A percentile compares a stretch with the other conserved stretches of the same genome.
phyloP scores from a whole-genome alignment of 495 filamentous ascomycete species.

The Trichoderma gamsii region DNA sequence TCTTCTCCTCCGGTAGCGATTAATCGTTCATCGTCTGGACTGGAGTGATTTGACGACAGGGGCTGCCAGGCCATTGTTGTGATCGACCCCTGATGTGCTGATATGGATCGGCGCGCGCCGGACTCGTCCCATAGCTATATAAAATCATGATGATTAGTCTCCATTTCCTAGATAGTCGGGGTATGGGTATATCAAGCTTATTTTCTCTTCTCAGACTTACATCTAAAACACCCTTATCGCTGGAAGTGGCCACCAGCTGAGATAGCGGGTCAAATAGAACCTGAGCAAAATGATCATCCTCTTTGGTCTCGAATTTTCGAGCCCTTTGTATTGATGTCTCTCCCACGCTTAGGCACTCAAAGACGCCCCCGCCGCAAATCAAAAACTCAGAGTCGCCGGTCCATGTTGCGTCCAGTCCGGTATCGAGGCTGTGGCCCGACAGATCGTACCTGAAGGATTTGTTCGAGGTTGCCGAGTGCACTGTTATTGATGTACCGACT shows the following conservation, averaged over 20 bases:
- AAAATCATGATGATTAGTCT: slow-evolving; percentile 18
- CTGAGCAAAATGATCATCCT: slow-evolving; percentile 39
- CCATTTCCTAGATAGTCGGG: not conserved
- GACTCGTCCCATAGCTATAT: slow-evolving; percentile 45
- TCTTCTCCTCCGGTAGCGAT: slow-evolving; percentile 53
- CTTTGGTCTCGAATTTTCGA: slow-evolving; percentile 35
- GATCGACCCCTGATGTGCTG: slow-evolving; percentile 44
- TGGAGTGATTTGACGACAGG: slow-evolving; percentile 22
- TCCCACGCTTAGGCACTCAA: slow-evolving; percentile 36
- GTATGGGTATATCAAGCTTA: not conserved
- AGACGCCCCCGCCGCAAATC: slow-evolving; percentile 50
- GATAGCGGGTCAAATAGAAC: slow-evolving; percentile 44
- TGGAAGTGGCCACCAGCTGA: slow-evolving; percentile 42
- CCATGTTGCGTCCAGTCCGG: slow-evolving; percentile 55
- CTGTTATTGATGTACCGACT: slow-evolving; percentile 41
- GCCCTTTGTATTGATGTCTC: slow-evolving; percentile 34
- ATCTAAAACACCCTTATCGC: slow-evolving; percentile 46
- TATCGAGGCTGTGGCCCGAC: slow-evolving; percentile 38
- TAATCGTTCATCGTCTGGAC: slow-evolving; percentile 40
- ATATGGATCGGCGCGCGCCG: slow-evolving; percentile 39
- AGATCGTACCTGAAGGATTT: slow-evolving; percentile 39
- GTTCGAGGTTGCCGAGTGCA: slow-evolving; percentile 38
- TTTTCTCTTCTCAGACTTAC: slow-evolving; percentile 28
- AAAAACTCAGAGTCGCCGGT: slow-evolving; percentile 51
- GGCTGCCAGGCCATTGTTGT: slow-evolving; percentile 50